phyloP scores from a whole-genome alignment of 1,139 yeast species.

The Suhomyces coccinellae region DNA sequence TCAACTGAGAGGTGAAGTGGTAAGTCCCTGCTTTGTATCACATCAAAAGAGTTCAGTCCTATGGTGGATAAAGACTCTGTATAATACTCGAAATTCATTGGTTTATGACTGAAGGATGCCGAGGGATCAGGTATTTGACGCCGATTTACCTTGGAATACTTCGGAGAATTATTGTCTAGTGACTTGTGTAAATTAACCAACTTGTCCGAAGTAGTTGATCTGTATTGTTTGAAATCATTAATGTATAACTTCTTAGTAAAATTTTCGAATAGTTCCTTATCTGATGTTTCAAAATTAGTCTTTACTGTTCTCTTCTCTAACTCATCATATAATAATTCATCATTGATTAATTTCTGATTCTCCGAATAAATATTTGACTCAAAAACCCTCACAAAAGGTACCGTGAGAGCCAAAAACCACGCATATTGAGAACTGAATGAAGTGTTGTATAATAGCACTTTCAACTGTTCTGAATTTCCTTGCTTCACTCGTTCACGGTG shows the following conservation, averaged over 20 bases:
- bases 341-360: constrained; percentile 19
- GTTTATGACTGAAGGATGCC: constrained; percentile 27
- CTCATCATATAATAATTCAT: constrained; percentile 11
- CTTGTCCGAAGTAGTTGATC: constrained; percentile 26
- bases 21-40: constrained; percentile 41
- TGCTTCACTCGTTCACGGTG: constrained; percentile 19
- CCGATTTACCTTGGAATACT: constrained; percentile 16
- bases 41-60: constrained; percentile 33
- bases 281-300: constrained; percentile 27
- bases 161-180: constrained; percentile 25
- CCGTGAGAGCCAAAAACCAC: constrained; percentile 40
- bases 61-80: constrained; percentile 31
- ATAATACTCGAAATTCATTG: constrained; percentile 41
- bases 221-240: constrained; percentile 28
- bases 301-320: constrained; percentile 18
- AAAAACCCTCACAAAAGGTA: constrained; percentile 40
- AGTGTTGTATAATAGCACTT: constrained; percentile 38
- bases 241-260: constrained; percentile 31
- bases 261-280: constrained; percentile 24
- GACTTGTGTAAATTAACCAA: constrained; percentile 31
- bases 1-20: constrained; percentile 30
- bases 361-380: constrained; percentile 38
- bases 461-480: constrained; percentile 18
- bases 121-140: constrained; percentile 22
- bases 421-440: constrained; percentile 38